A percentile compares a stretch with the other conserved stretches of the same genome.
Evolutionary conservation across 305 asterid species (phyloP).

Genomic region (Fraxinus greggii): DNA sequence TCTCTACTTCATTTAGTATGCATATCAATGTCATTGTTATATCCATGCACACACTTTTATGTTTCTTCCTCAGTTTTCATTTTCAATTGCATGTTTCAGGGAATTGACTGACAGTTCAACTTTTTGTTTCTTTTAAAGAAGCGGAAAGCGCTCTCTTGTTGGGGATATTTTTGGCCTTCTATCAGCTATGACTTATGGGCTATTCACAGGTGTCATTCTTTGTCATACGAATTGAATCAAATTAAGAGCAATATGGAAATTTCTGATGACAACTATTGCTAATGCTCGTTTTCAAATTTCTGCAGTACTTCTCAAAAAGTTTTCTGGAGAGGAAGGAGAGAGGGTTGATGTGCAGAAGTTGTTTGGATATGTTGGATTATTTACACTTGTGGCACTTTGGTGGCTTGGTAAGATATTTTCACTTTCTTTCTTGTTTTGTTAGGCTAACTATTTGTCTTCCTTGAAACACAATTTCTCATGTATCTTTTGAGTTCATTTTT

Average conservation of each 20-base stretch:
- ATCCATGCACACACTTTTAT: slow-evolving; percentile 22
- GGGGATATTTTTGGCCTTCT: slow-evolving; percentile 96
- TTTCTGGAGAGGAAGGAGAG: slow-evolving; percentile 94
- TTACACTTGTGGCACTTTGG: slow-evolving; percentile 91
- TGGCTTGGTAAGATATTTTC: slow-evolving; percentile 78
- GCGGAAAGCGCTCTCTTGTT: slow-evolving; percentile 71
- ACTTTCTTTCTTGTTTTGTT: not conserved
- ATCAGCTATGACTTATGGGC: slow-evolving; percentile 80
- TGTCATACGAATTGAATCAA: slow-evolving; percentile 1
- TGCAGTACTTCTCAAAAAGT: slow-evolving; percentile 96
- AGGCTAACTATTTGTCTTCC: not conserved
- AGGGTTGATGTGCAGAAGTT: slow-evolving; percentile 89
- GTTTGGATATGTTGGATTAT: slow-evolving; percentile 89
- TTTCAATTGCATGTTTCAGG: slow-evolving; percentile 46
- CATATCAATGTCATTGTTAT: not conserved
- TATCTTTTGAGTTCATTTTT: not conserved
- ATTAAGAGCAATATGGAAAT: slow-evolving; percentile 6
- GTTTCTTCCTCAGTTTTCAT: slow-evolving; percentile 38
- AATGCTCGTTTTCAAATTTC: slow-evolving; percentile 14
- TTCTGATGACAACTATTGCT: slow-evolving; percentile 3
- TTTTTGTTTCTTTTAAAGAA: slow-evolving; percentile 67
- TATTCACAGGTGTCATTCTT: slow-evolving; percentile 73
- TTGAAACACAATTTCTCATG: not conserved
- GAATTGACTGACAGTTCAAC: slow-evolving; percentile 55
- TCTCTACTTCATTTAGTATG: slow-evolving; percentile 19